phyloP scores from a whole-genome alignment of 2,329 filamentous ascomycete genomes.

The Aspergillus vadensis region DNA sequence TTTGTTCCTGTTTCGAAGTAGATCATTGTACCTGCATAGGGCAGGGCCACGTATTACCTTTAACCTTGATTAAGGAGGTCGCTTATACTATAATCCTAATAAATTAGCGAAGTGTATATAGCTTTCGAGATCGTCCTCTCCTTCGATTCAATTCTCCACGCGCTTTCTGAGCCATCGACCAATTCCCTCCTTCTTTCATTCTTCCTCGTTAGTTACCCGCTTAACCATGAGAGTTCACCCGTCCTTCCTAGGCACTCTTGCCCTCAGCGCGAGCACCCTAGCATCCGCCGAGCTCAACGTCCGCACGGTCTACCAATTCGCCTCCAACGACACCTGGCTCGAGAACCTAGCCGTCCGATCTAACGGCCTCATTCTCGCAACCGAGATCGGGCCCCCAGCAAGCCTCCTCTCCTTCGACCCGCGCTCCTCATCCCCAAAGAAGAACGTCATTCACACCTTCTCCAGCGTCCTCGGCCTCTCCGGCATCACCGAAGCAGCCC shows the following conservation, averaged over 20 bases:
- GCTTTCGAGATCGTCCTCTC: no score
- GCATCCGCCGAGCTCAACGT: neutral
- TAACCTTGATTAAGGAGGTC: no score
- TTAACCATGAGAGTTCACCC: neutral
- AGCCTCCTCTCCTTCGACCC: neutral
- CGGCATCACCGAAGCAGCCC: slow-evolving; percentile 1
- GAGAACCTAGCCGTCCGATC: neutral
- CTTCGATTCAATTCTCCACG: no score
- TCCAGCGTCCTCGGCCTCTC: neutral
- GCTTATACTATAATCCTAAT: no score
- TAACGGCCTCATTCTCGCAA: neutral
- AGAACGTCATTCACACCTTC: neutral
- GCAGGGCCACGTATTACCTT: no score
- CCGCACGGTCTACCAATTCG: slow-evolving; percentile 1
- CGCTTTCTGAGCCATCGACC: neutral
- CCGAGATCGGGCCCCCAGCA: slow-evolving; percentile 1
- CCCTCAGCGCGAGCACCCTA: neutral
- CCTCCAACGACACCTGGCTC: slow-evolving; percentile 5
- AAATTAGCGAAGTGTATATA: no score
- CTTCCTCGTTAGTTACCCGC: neutral
- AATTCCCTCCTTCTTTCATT: neutral
- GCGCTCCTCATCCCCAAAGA: neutral
- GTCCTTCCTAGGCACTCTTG: neutral
- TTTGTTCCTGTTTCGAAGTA: no score
- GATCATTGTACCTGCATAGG: no score